These are phyloP conservation scores for Spongispora temasekensis DNA, from an alignment of 1,284 basidiomycete genomes.

Conservation along the genomic window DNA sequence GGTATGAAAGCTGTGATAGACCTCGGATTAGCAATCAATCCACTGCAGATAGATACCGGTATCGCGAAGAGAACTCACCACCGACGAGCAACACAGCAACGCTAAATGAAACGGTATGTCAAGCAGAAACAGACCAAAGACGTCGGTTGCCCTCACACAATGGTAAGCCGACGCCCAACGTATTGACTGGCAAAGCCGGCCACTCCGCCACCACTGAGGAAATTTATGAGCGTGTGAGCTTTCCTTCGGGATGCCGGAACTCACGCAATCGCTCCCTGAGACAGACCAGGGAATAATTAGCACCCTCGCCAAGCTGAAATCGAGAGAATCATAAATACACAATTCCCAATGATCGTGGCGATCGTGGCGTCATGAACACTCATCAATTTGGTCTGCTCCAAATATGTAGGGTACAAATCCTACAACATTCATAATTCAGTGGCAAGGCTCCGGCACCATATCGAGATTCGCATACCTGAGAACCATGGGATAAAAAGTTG, in stretches of 20 bases:
- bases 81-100: constrained; percentile 59
- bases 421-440: constrained; percentile 17
- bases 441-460: background rate
- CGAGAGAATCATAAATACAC: constrained; percentile 47
- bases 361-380: constrained; percentile 64
- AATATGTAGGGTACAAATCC: constrained; percentile 83
- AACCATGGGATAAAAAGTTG: constrained; percentile 92
- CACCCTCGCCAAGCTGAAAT: background rate
- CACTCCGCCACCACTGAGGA: constrained; percentile 65
- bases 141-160: constrained; percentile 51
- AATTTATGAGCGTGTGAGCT: background rate
- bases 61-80: constrained; percentile 17
- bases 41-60: background rate
- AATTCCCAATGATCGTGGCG: constrained; percentile 91
- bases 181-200: constrained; percentile 84
- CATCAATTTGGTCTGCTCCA: constrained; percentile 64
- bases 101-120: constrained; percentile 31
- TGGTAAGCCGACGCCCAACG: constrained; percentile 86
- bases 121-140: background rate
- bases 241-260: constrained; percentile 8
- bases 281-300: constrained; percentile 13
- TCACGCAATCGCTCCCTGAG: constrained; percentile 71
- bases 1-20: constrained; percentile 62
- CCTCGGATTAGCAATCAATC: background rate
- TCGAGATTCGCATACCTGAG: constrained; percentile 47